These are phyloP conservation scores for Pachyrhizus erosus DNA, from an alignment of 306 rosid genomes.

Conservation along the genomic window DNA sequence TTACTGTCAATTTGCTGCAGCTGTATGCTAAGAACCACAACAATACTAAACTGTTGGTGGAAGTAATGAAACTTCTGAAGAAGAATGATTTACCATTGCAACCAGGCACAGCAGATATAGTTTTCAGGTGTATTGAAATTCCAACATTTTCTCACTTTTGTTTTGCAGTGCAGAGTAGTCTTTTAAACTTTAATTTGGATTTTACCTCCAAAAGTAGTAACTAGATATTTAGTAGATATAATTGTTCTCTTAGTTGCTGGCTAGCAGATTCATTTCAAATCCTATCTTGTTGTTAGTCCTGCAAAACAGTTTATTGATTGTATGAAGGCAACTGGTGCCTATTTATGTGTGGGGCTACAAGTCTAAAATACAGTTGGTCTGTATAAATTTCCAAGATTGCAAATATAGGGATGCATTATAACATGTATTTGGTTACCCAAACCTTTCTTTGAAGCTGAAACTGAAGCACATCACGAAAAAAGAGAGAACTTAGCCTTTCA, in stretches of 20 bases:
- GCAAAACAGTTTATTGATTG: conserved; percentile 14
- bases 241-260: conserved; percentile 27
- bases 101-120: conserved; percentile 95
- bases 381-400: conserved; percentile 8
- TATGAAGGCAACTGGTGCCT: conserved; percentile 17
- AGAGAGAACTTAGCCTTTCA: not conserved
- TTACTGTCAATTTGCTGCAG: conserved; percentile 54
- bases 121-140: conserved; percentile 70
- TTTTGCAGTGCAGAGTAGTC: conserved; percentile 11
- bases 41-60: conserved; percentile 73
- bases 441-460: conserved; percentile 19
- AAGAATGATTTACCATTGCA: conserved; percentile 82
- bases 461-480: conserved; percentile 18
- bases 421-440: conserved; percentile 4
- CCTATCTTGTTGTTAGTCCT: conserved; percentile 14
- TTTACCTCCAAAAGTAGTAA: not conserved
- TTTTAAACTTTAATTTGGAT: conserved; percentile 23
- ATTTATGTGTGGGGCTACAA: not conserved
- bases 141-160: conserved; percentile 29
- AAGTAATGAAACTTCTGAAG: conserved; percentile 76
- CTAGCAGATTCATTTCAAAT: conserved; percentile 3
- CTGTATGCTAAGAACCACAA: conserved; percentile 68
- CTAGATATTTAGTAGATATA: conserved; percentile 11
- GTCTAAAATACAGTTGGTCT: conserved; percentile 13
- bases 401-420: conserved; percentile 6